Percentiles rank a stretch among this genome's conserved stretches.
Conservation (phyloP, 176 grass and related monocot species). For the Dactylis glomerata region DNA sequence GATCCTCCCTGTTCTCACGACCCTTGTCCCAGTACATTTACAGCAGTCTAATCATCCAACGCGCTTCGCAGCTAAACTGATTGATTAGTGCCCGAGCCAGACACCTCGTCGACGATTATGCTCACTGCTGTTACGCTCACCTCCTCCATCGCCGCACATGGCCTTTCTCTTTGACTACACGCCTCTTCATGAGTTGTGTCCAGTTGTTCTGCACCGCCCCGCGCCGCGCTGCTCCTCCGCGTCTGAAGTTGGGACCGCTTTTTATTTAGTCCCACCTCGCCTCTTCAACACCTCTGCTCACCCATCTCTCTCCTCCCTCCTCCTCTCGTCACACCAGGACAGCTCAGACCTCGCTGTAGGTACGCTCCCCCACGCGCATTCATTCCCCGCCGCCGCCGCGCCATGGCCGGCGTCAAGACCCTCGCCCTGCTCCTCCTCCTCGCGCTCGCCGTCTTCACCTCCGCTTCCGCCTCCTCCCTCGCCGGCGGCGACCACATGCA, state of each 20-base stretch:
- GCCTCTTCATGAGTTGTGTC: background rate
- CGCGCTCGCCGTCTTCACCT: background rate
- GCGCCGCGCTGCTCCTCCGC: background rate
- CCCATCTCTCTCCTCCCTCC: background rate
- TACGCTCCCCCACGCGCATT: constrained; percentile 9
- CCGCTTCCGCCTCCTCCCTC: background rate
- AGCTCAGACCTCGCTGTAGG: constrained; percentile 1
- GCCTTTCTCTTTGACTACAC: background rate
- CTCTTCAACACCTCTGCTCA: background rate
- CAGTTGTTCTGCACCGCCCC: constrained; percentile 29
- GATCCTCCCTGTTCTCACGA: background rate
- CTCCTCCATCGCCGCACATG: background rate
- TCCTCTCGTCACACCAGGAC: constrained; percentile 1
- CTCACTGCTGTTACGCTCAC: background rate
- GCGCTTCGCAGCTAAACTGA: background rate
- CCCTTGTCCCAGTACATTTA: no score
- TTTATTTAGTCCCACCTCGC: constrained; percentile 10
- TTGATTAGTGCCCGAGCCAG: no score
- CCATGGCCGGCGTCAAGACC: constrained; percentile 36
- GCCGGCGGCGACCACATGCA: constrained; percentile 30
- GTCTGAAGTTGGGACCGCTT: background rate
- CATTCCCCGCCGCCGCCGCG: background rate
- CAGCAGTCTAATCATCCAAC: background rate
- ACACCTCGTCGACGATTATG: no score
- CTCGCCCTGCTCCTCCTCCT: constrained; percentile 9